Conservation (phyloP, 2,329 filamentous ascomycete genomes). For the Aspergillus luchuensis region DNA sequence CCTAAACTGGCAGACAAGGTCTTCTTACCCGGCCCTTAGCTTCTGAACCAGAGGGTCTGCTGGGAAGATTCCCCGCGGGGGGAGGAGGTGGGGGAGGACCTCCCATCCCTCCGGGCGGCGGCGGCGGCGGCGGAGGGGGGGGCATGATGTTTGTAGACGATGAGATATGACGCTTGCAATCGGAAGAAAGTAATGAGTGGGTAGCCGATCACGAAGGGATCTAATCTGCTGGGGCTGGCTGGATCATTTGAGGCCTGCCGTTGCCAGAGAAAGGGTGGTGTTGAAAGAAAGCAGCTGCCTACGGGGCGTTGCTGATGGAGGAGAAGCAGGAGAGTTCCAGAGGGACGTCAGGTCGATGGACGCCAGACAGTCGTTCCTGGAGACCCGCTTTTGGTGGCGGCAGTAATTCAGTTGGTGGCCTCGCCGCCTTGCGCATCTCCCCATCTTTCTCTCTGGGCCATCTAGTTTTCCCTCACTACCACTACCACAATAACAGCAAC, state of each 20-base stretch:
- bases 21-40: constrained; percentile 66
- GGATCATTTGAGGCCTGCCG: constrained; percentile 17
- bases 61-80: constrained; percentile 52
- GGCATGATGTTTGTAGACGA: constrained; percentile 38
- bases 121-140: constrained; percentile 68
- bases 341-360: constrained; percentile 11
- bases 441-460: background rate
- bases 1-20: constrained; percentile 19
- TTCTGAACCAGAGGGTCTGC: constrained; percentile 58
- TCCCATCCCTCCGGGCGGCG: constrained; percentile 58
- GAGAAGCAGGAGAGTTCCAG: constrained; percentile 27
- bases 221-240: constrained; percentile 13
- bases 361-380: background rate
- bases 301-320: constrained; percentile 24
- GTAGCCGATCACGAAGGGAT: constrained; percentile 15
- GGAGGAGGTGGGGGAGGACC: constrained; percentile 71
- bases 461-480: background rate
- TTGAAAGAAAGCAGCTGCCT: constrained; percentile 20
- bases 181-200: constrained; percentile 3
- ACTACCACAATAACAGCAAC: background rate
- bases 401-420: background rate
- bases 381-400: constrained; percentile 3
- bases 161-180: constrained; percentile 11
- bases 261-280: constrained; percentile 12
- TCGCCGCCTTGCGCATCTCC: constrained; percentile 3